Conservation (phyloP, 192 early-diverging fungal species). For the Coemansia sp. region DNA sequence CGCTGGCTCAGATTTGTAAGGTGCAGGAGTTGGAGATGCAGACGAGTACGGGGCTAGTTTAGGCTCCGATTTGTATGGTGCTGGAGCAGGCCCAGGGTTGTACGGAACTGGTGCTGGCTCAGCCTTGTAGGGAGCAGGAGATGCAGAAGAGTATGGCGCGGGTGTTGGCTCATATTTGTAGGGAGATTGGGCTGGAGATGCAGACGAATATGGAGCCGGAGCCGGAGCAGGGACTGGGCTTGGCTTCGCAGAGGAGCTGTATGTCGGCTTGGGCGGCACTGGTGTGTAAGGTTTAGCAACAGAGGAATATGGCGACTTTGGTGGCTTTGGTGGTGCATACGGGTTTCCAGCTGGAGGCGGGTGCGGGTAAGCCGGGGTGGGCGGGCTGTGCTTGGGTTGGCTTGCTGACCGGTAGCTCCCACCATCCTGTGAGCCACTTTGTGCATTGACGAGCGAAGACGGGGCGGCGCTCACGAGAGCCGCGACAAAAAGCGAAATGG, state of each 20-base stretch:
- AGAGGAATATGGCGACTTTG: background rate
- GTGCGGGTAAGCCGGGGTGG: background rate
- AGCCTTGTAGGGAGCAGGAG: background rate
- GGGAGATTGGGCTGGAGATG: background rate
- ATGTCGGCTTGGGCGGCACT: background rate
- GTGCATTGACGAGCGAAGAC: background rate
- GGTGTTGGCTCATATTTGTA: background rate
- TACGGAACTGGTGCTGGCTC: slow-evolving; percentile 2
- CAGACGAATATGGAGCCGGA: background rate
- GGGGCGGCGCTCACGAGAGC: slow-evolving; percentile 7
- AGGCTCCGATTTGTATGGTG: background rate
- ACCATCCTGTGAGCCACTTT: background rate
- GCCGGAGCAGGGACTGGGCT: background rate
- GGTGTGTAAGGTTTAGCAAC: background rate
- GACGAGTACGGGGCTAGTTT: background rate
- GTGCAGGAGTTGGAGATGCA: background rate
- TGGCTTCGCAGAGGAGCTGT: background rate
- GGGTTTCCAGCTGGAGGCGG: background rate
- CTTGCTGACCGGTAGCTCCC: background rate
- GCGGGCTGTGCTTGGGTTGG: background rate
- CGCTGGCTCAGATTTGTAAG: background rate
- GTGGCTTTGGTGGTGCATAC: background rate
- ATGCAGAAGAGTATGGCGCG: background rate
- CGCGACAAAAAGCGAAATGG: slow-evolving; percentile 29
- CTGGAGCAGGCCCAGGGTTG: slow-evolving; percentile 5